Percentiles rank a stretch among this genome's conserved stretches.
phyloP scores from a whole-genome alignment of 1,284 basidiomycete species.

The Puccinia triticina region DNA sequence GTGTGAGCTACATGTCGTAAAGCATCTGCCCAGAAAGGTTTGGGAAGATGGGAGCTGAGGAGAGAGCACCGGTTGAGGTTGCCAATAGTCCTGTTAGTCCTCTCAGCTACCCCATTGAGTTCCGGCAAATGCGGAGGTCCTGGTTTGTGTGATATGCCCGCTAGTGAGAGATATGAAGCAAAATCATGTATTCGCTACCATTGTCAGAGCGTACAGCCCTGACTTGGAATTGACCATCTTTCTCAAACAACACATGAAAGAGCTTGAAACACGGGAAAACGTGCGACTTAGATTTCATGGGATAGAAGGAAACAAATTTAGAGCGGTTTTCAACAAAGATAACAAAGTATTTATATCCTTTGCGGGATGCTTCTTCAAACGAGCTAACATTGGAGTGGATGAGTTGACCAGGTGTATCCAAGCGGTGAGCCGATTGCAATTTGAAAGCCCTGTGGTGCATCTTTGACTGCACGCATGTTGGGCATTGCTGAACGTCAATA shows the following conservation, averaged over 20 bases:
- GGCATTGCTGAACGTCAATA: constrained; percentile 1
- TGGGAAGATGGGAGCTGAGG: background rate
- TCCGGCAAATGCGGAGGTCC: no score
- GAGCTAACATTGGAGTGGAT: constrained; percentile 26
- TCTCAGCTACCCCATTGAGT: no score
- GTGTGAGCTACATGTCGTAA: background rate
- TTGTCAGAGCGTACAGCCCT: background rate
- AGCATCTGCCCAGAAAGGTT: constrained; percentile 19
- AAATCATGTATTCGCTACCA: no score
- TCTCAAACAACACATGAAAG: background rate
- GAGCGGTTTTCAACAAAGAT: constrained; percentile 4
- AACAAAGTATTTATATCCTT: no score
- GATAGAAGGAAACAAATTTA: background rate
- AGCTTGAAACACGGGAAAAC: background rate
- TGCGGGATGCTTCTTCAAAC: background rate
- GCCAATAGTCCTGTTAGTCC: no score
- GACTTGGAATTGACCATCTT: constrained; percentile 15
- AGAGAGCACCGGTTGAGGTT: constrained; percentile 3
- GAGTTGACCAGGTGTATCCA: background rate
- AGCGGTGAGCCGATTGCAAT: background rate
- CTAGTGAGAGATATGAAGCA: no score
- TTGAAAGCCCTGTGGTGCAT: background rate
- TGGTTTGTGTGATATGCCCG: no score
- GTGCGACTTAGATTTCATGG: constrained; percentile 17
- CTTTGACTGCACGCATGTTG: constrained; percentile 13